A percentile compares a stretch with the other conserved stretches of the same genome.
Evolutionary conservation across 148 eudicot species (phyloP).

Genomic region (Vaccinium vitisidaea): DNA sequence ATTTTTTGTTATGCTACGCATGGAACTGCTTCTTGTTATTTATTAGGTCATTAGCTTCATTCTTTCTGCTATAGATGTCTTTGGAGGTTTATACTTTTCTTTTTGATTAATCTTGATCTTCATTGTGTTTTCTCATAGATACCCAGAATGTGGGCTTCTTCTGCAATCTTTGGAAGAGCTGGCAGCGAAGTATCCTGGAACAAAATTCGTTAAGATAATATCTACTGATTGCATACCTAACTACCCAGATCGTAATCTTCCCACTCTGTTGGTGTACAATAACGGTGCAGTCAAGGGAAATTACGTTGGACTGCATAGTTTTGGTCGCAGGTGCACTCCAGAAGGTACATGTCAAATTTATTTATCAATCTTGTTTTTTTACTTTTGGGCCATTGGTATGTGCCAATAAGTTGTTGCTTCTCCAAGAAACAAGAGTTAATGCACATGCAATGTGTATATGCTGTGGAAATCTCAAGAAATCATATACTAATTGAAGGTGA

Average conservation of each 20-base stretch:
- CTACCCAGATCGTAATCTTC: slow-evolving; percentile 91
- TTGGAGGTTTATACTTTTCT: background rate
- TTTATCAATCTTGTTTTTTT: background rate
- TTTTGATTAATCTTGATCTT: background rate
- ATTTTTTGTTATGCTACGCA: background rate
- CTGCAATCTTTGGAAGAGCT: slow-evolving; percentile 73
- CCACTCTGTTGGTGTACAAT: slow-evolving; percentile 88
- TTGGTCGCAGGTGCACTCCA: slow-evolving; percentile 91
- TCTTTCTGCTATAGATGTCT: background rate
- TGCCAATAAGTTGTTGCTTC: background rate
- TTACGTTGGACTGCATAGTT: slow-evolving; percentile 69
- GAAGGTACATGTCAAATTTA: slow-evolving; percentile 54
- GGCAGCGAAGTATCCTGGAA: slow-evolving; percentile 71
- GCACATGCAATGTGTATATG: background rate
- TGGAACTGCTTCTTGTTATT: background rate
- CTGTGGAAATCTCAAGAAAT: background rate
- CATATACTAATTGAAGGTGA: background rate
- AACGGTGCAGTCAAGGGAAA: slow-evolving; percentile 88
- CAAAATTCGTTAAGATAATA: slow-evolving; percentile 90
- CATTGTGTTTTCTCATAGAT: slow-evolving; percentile 31
- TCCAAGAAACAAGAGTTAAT: background rate
- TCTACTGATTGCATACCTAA: slow-evolving; percentile 98
- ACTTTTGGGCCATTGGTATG: background rate
- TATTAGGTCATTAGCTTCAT: background rate
- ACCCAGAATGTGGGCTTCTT: slow-evolving; percentile 66